Evolutionary conservation across 176 grass and related monocot genomes (phyloP), one percentile per base, ranked within the genome.

Genomic region (Eremochloa ophiuroides): DNA sequence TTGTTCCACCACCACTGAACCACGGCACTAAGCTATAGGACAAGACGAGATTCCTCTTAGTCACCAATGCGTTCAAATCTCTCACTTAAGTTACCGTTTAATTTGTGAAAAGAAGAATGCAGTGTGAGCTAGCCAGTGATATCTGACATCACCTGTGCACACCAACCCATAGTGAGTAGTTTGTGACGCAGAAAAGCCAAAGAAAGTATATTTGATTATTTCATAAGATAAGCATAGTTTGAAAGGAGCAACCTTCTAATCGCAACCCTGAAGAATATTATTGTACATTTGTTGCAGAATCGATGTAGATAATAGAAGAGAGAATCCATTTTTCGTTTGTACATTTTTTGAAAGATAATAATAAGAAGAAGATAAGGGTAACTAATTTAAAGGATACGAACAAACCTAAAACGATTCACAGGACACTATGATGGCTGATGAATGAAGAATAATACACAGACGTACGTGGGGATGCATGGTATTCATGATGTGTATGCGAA

Each of bases 21-120:
- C 30, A 65, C 44, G 22, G 6, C 71, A 53, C 17, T 66, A 29
- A 67, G 48, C 33, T 66, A 67, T 56, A 66, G 62, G 61, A 83
- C 71, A 68, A 76, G 8, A 56, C 8, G 80, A 87, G 46, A 73
- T 79, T 90, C 76, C 79, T 75, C 80, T 82, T 80, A 64, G 33
- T 51, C 50, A 76, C 80, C 75, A 47, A 29, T 60, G 3, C 70
- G 33, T 64, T 64, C 50, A 46, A 74, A 79, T 61, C 62, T 10
- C 10, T 74, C 62, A 11, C 66, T 43, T 80, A 74, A 75, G 23
- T 38, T 62, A 44, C 14, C 20, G 11, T 39, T 60, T 28, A 27
- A 28, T 61, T 27, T 66, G 17, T 63, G 26, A 37, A 50, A 30
- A 40, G 38, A 23, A 15, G 0, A 77, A 63, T 62, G 10, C 12